Base-by-base conservation (phyloP, 1,284 basidiomycete species). In the Ceratobasidium sp. region DNA sequence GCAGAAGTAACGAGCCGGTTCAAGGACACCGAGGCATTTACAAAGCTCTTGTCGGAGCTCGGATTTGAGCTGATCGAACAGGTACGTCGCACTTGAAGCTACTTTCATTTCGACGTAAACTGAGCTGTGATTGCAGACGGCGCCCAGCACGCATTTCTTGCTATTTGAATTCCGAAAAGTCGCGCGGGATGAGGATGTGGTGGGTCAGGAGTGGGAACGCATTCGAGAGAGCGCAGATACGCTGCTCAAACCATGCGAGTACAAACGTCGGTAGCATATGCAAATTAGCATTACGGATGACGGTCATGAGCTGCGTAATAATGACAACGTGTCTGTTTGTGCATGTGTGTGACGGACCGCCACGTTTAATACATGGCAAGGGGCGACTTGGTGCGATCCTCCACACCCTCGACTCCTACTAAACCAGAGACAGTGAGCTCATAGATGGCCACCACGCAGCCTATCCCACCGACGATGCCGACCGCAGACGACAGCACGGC, bases 1-100 rank as follows among this genome's bases (percentile, higher is more conserved):
- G 97, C 98, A 4, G 98, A 99, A 82, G 98, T 99, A n/a, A 88
- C 93, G 0, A 96, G 94, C 78, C 88, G 96, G 16, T 92, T 98
- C 78, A 86, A 87, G 5, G 86, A 89, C 71, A 83, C 90, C 6
- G 88, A 92, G 30, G 86, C 87, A n/a, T 99, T 99, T 78, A 84
- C 88, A 49, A 85, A 86, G 13, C 82, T 96, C 46, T 83, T 99
- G 35, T 80, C 81, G 46, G 87, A 89, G 1, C 85, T 96, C 69
- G 98, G 98, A 1, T 98, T 98, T 83, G 85, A 87, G 59, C 83
- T 95, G 28, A 85, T 86, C 73, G 85, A 84, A 18, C 93, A 94
- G 85, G 95, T 94, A 78, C 67, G 83, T 76, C 30, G 57, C 44
- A 44, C 18, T 26, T 16, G 38, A 50, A 13, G 62, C 70, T 46